Percentiles rank a stretch among this genome's conserved stretches.
These are phyloP conservation scores for Spergularia azorica DNA, from an alignment of 179 eudicot species.

Conservation along the genomic window DNA sequence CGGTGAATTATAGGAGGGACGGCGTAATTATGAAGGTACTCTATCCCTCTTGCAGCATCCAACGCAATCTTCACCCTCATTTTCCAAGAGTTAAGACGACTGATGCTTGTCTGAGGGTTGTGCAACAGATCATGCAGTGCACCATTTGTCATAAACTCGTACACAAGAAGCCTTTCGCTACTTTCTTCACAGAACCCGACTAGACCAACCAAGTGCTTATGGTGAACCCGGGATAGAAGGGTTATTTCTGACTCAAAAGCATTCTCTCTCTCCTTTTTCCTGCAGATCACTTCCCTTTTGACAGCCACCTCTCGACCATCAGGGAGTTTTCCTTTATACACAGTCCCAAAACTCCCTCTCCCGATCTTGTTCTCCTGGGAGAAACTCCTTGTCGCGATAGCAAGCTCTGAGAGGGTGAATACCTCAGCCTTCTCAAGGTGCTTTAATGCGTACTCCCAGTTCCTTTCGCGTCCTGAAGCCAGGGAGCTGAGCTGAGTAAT, in stretches of 20 bases:
- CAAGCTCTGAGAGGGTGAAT: conserved; percentile 44
- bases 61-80: conserved; percentile 57
- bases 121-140: conserved; percentile 56
- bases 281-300: conserved; percentile 47
- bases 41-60: conserved; percentile 67
- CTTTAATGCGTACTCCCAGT: conserved; percentile 43
- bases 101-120: conserved; percentile 24
- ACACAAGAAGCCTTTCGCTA: conserved; percentile 56
- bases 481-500: conserved; percentile 37
- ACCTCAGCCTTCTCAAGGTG: conserved; percentile 43
- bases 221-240: conserved; percentile 55
- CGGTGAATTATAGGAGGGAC: conserved; percentile 70
- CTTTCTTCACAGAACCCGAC: conserved; percentile 56
- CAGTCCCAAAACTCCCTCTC: conserved; percentile 58
- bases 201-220: conserved; percentile 58
- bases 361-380: conserved; percentile 55
- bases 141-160: conserved; percentile 61
- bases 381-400: conserved; percentile 48
- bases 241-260: conserved; percentile 55
- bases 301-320: conserved; percentile 65
- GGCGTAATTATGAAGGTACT: conserved; percentile 67
- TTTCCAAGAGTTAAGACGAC: conserved; percentile 44
- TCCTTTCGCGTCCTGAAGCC: conserved; percentile 37
- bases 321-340: conserved; percentile 47
- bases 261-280: conserved; percentile 36